A percentile compares a stretch with the other conserved stretches of the same genome.
Conservation (phyloP, 192 early-diverging fungal species). For the Coemansia sp. region DNA sequence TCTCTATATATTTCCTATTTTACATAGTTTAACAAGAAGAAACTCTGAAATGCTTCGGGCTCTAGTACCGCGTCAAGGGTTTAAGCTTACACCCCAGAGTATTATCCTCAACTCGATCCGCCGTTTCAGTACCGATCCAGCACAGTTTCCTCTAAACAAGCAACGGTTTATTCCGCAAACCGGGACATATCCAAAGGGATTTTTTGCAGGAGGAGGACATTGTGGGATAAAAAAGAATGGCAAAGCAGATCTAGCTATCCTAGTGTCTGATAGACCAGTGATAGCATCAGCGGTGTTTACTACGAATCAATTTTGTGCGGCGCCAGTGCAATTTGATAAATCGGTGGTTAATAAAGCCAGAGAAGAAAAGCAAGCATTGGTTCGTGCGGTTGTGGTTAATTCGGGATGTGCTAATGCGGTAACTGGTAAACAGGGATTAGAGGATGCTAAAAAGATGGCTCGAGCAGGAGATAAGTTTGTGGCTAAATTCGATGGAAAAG, state of each 20-base stretch:
- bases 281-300: slow-evolving; percentile 90
- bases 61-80: too few species aligned
- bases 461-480: slow-evolving; percentile 55
- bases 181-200: slow-evolving; percentile 85
- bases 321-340: slow-evolving; percentile 76
- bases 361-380: slow-evolving; percentile 40
- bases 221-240: slow-evolving; percentile 83
- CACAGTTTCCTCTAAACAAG: slow-evolving; percentile 52
- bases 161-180: slow-evolving; percentile 62
- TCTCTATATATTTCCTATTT: too few species aligned
- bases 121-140: slow-evolving; percentile 28
- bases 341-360: slow-evolving; percentile 55
- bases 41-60: too few species aligned
- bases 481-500: slow-evolving; percentile 23
- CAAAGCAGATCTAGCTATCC: slow-evolving; percentile 74
- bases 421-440: slow-evolving; percentile 79
- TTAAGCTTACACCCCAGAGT: too few species aligned
- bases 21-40: too few species aligned
- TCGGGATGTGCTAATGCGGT: slow-evolving; percentile 97
- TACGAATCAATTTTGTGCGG: slow-evolving; percentile 86
- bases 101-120: too few species aligned
- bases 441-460: slow-evolving; percentile 71
- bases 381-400: slow-evolving; percentile 68
- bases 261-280: slow-evolving; percentile 68
- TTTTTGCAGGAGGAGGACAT: slow-evolving; percentile 67